Percentiles rank a stretch among this genome's conserved stretches.
Evolutionary conservation across 2,329 filamentous ascomycete genomes (phyloP).

Genomic region (Biscogniauxia sp.): DNA sequence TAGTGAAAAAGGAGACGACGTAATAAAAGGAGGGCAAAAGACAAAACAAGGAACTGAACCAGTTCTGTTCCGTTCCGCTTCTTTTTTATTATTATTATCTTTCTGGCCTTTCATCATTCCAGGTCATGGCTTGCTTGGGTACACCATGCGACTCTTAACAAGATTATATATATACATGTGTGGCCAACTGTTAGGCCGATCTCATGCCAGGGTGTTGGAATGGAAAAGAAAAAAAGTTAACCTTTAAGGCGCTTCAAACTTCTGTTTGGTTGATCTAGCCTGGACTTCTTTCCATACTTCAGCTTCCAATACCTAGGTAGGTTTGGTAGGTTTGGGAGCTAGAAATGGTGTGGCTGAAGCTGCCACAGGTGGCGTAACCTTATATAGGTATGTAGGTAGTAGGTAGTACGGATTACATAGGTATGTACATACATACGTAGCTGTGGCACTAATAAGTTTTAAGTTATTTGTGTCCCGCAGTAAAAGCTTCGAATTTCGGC

Average conservation of each 20-base stretch:
- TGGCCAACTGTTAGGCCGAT: neutral
- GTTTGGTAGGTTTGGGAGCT: too few relatives aligned
- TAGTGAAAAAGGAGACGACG: neutral
- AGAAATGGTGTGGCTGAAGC: constrained; percentile 19
- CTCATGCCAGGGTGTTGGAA: neutral
- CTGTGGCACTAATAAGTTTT: too few relatives aligned
- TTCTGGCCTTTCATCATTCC: neutral
- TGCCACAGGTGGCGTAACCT: constrained; percentile 17
- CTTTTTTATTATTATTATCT: neutral
- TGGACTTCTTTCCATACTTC: too few relatives aligned
- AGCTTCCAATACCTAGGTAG: neutral
- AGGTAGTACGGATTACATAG: too few relatives aligned
- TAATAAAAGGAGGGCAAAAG: neutral
- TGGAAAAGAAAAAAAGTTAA: neutral
- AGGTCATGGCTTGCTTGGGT: too few relatives aligned
- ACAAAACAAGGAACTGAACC: neutral
- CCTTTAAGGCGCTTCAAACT: neutral
- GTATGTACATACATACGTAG: too few relatives aligned
- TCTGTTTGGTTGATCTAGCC: neutral
- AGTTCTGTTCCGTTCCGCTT: neutral
- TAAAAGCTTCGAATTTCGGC: too few relatives aligned
- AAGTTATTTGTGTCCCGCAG: too few relatives aligned
- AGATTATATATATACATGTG: neutral
- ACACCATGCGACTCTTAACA: neutral
- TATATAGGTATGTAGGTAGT: neutral